These are phyloP conservation scores for Septoria linicola DNA, from an alignment of 2,329 filamentous ascomycete genomes.

Conservation along the genomic window DNA sequence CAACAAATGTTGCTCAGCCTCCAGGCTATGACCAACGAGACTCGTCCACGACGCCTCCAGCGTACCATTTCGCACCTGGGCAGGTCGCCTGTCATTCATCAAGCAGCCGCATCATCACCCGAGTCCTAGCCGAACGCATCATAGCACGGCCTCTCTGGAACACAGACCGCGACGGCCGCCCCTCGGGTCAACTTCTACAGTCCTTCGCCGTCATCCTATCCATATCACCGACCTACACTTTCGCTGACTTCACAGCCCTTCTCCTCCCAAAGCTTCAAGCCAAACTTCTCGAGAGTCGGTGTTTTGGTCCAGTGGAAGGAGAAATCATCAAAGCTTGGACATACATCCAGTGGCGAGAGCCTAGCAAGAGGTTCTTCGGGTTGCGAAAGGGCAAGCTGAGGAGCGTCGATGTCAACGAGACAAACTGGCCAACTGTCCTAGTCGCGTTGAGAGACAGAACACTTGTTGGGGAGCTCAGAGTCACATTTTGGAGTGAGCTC, in stretches of 20 bases:
- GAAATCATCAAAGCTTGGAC: constrained; percentile 1
- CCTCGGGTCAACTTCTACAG: neutral
- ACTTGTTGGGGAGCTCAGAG: neutral
- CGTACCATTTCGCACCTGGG: neutral
- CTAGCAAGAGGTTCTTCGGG: neutral
- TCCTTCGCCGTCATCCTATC: neutral
- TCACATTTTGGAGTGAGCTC: constrained; percentile 4
- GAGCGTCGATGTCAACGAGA: neutral
- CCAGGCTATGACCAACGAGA: no score
- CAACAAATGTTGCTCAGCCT: no score
- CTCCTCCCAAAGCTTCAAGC: neutral
- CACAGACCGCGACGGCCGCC: neutral
- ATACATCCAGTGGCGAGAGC: constrained; percentile 1
- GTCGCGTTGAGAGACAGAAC: constrained; percentile 1
- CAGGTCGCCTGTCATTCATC: neutral
- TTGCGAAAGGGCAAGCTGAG: neutral
- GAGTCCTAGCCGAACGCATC: neutral
- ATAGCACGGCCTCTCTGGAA: neutral
- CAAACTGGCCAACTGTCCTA: constrained; percentile 1
- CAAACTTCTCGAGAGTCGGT: neutral
- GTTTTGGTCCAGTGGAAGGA: neutral
- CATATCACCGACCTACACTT: constrained; percentile 1
- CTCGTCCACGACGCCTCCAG: neutral
- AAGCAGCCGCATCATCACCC: neutral
- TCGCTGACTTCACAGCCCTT: neutral